phyloP scores from a whole-genome alignment of 306 rosid species.

The Ochetophila trinervis region DNA sequence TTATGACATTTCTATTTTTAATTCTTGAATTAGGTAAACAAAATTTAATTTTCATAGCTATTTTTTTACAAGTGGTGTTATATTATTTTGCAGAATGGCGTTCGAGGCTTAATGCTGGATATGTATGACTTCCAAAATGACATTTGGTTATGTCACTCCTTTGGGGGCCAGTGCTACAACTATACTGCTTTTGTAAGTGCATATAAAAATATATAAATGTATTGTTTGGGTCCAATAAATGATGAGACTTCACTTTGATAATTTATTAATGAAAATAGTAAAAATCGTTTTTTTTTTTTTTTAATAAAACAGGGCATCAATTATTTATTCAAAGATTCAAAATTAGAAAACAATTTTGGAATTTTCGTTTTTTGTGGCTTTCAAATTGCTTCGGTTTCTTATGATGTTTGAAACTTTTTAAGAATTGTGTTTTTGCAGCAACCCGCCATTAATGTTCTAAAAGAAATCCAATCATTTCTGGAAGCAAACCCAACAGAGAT shows the following conservation, averaged over 20 bases:
- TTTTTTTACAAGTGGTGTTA: background rate
- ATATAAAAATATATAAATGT: background rate
- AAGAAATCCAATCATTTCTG: slow-evolving; percentile 71
- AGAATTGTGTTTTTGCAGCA: slow-evolving; percentile 37
- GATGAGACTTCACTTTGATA: too few relatives aligned
- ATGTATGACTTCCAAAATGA: slow-evolving; percentile 78
- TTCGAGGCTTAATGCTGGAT: slow-evolving; percentile 91
- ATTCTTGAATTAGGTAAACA: too few relatives aligned
- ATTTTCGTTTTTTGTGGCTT: too few relatives aligned
- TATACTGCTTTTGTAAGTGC: slow-evolving; percentile 88
- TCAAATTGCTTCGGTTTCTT: too few relatives aligned
- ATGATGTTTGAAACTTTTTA: background rate
- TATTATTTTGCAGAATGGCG: slow-evolving; percentile 63
- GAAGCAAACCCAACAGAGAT: slow-evolving; percentile 78
- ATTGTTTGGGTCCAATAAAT: too few relatives aligned
- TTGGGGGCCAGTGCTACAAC: slow-evolving; percentile 71
- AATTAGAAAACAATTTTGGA: too few relatives aligned
- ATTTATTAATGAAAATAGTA: too few relatives aligned
- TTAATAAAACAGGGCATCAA: too few relatives aligned
- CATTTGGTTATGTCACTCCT: slow-evolving; percentile 84
- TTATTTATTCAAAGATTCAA: too few relatives aligned
- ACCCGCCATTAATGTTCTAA: slow-evolving; percentile 81
- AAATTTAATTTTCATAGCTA: too few relatives aligned
- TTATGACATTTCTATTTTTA: too few relatives aligned
- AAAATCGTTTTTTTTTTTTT: too few relatives aligned